These are phyloP conservation scores for Hypoxylon rubiginosum DNA, from an alignment of 2,329 filamentous ascomycete species.

Conservation along the genomic window DNA sequence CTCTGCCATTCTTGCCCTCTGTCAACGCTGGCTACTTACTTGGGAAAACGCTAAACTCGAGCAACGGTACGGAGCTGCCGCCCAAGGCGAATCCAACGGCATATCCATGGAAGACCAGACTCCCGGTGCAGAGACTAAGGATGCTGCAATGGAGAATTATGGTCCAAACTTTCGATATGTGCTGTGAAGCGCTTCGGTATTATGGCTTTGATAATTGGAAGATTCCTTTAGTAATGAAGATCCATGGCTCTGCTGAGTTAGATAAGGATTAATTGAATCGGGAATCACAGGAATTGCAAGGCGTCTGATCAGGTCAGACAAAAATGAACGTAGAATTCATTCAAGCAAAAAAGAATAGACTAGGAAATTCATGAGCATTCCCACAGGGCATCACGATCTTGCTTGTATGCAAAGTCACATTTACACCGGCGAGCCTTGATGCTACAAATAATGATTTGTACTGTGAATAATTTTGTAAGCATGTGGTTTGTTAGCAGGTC, in stretches of 20 bases:
- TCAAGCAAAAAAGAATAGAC: background rate
- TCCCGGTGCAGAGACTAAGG: slow-evolving; percentile 3
- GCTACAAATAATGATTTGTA: too few species aligned
- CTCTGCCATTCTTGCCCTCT: slow-evolving; percentile 42
- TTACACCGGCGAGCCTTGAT: background rate
- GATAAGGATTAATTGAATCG: background rate
- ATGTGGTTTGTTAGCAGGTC: too few species aligned
- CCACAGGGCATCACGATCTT: background rate
- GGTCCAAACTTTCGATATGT: slow-evolving; percentile 45
- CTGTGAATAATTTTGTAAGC: too few species aligned
- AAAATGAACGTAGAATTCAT: background rate
- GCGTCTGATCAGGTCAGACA: background rate
- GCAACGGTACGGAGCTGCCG: slow-evolving; percentile 39
- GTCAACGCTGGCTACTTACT: slow-evolving; percentile 39
- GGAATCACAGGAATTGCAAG: background rate
- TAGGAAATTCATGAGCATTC: background rate
- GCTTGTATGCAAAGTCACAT: background rate
- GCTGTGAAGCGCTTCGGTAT: slow-evolving; percentile 23
- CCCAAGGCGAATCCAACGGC: slow-evolving; percentile 25
- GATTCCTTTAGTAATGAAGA: background rate
- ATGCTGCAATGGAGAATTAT: slow-evolving; percentile 42
- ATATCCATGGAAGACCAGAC: slow-evolving; percentile 26
- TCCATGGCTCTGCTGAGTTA: background rate
- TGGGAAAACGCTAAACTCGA: slow-evolving; percentile 46
- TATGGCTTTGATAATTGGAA: background rate